These are phyloP conservation scores for Saccharum spontaneum DNA, from an alignment of 176 grass and related monocot species.

Conservation along the genomic window DNA sequence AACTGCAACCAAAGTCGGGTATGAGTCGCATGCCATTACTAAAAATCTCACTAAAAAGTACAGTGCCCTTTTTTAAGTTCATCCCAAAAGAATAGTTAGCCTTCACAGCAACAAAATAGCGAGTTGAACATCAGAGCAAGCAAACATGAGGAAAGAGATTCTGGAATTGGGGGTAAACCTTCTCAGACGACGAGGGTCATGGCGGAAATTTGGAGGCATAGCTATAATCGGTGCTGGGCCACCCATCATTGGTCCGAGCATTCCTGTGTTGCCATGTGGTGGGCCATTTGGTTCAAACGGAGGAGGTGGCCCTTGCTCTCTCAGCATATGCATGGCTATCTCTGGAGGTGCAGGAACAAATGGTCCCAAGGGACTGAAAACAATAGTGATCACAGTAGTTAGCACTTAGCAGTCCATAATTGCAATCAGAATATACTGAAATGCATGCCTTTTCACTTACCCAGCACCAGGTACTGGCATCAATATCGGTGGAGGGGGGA, in stretches of 20 bases:
- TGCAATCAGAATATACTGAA: conserved; percentile 20
- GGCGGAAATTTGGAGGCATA: conserved; percentile 81
- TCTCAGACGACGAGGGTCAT: conserved; percentile 85
- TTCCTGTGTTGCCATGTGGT: conserved; percentile 54
- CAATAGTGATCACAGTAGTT: conserved; percentile 22
- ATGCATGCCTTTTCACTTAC: conserved; percentile 45
- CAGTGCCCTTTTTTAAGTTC: neutral
- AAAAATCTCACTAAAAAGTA: neutral
- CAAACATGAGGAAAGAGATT: neutral
- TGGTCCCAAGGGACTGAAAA: conserved; percentile 88
- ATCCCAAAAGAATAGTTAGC: neutral
- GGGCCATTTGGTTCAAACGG: conserved; percentile 61
- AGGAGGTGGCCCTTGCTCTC: conserved; percentile 70
- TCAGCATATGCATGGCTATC: conserved; percentile 97
- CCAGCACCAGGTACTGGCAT: conserved; percentile 98
- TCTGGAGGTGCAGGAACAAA: conserved; percentile 99
- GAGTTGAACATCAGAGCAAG: neutral
- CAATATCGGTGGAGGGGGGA: conserved; percentile 81
- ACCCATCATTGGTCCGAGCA: conserved; percentile 58
- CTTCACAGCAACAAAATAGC: neutral
- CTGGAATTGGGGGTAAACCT: conserved; percentile 47
- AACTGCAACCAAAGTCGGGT: conserved; percentile 48
- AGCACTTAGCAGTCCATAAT: conserved; percentile 8
- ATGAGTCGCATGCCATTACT: neutral
- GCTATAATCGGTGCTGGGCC: conserved; percentile 67